phyloP scores from a whole-genome alignment of 2,329 filamentous ascomycete species.

The Aspergillus niger region DNA sequence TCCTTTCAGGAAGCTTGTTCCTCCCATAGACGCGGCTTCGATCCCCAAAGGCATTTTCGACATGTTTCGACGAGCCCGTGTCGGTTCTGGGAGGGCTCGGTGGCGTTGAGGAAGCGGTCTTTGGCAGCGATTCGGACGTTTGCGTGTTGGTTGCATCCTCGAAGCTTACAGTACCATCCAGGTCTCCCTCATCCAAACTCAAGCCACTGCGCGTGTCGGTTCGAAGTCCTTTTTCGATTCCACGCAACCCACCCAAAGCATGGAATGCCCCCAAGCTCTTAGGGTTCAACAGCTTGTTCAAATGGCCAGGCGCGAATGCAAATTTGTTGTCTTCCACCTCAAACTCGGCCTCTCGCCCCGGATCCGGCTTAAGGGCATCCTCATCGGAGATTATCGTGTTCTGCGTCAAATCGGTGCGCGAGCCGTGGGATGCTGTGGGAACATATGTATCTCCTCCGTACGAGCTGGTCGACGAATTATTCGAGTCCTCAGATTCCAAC shows the following conservation, averaged over 20 bases:
- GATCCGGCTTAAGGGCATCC: constrained; percentile 68
- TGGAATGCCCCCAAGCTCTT: constrained; percentile 76
- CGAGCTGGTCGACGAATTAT: constrained; percentile 52
- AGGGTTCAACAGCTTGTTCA: constrained; percentile 76
- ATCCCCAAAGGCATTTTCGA: constrained; percentile 56
- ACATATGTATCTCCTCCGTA: constrained; percentile 59
- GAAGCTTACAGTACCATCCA: constrained; percentile 68
- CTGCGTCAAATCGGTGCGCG: constrained; percentile 46
- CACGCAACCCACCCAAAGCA: constrained; percentile 70
- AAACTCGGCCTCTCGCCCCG: constrained; percentile 71
- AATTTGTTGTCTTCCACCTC: constrained; percentile 68
- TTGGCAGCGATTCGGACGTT: constrained; percentile 26
- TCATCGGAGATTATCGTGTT: constrained; percentile 60
- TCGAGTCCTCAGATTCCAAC: constrained; percentile 62
- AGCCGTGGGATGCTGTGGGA: constrained; percentile 44
- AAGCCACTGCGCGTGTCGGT: constrained; percentile 67
- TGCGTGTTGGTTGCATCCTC: constrained; percentile 57
- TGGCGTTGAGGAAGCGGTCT: constrained; percentile 28
- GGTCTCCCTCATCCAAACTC: constrained; percentile 66
- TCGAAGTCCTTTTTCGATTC: constrained; percentile 72
- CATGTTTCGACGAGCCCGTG: constrained; percentile 24
- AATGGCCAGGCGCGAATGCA: constrained; percentile 70
- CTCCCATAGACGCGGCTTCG: constrained; percentile 70
- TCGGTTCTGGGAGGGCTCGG: constrained; percentile 13
- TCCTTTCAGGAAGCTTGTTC: constrained; percentile 68